These are phyloP conservation scores for Aureobasidium sp. DNA, from an alignment of 2,329 filamentous ascomycete genomes.

Conservation along the genomic window DNA sequence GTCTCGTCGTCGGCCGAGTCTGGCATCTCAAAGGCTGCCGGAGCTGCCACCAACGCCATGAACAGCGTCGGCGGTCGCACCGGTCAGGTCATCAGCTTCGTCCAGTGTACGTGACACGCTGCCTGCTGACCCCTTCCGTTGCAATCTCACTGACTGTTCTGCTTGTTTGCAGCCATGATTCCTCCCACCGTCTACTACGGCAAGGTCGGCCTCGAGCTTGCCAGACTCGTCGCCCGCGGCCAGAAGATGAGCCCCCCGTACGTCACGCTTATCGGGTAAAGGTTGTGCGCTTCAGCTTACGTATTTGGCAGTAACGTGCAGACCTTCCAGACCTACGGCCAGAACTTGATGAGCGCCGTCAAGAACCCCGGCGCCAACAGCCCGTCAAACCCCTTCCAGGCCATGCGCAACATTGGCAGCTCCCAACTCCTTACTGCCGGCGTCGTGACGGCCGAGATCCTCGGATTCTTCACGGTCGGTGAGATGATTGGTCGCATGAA, in stretches of 20 bases:
- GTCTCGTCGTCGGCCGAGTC: conserved; percentile 74
- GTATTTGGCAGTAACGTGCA: conserved; percentile 55
- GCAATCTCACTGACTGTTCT: background rate
- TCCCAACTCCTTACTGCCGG: conserved; percentile 64
- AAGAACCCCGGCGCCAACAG: conserved; percentile 56
- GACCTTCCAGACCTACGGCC: conserved; percentile 78
- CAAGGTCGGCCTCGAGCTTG: conserved; percentile 77
- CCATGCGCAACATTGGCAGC: conserved; percentile 60
- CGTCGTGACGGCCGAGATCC: conserved; percentile 73
- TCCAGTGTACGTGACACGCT: conserved; percentile 64
- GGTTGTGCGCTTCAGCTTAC: conserved; percentile 14
- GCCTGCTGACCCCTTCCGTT: background rate
- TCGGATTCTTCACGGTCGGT: conserved; percentile 96
- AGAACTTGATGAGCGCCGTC: conserved; percentile 61
- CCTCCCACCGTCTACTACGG: conserved; percentile 88
- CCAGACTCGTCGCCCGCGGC: conserved; percentile 76
- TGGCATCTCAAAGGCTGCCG: conserved; percentile 64
- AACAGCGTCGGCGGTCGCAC: conserved; percentile 75
- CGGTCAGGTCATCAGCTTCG: conserved; percentile 65
- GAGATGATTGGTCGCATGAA: conserved; percentile 96
- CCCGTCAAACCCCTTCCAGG: conserved; percentile 43
- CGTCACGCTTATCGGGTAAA: conserved; percentile 36
- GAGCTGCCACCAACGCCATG: conserved; percentile 57
- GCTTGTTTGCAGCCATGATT: conserved; percentile 59
- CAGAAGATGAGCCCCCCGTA: conserved; percentile 96